A percentile compares a stretch with the other conserved stretches of the same genome.
phyloP scores from a whole-genome alignment of 345 rosid species.

The Dimocarpus longan region DNA sequence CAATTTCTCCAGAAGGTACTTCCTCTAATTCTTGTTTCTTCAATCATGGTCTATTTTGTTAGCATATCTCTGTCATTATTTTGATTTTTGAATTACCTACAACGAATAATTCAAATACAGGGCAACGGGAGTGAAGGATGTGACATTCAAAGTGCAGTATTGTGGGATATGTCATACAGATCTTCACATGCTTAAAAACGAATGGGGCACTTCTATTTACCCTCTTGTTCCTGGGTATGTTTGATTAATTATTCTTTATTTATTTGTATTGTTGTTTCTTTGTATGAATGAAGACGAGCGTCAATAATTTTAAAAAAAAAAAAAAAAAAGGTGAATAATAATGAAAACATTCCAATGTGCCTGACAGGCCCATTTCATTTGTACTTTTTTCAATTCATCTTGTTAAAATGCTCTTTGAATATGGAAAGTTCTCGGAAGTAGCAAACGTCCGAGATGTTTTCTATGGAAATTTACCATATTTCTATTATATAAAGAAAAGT shows the following conservation, averaged over 20 bases:
- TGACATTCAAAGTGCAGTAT: slow-evolving; percentile 55
- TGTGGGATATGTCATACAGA: slow-evolving; percentile 67
- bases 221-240: slow-evolving; percentile 48
- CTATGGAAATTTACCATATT: neutral
- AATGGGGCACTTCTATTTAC: slow-evolving; percentile 44
- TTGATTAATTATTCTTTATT: neutral
- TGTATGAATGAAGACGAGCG: no score
- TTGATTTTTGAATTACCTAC: neutral
- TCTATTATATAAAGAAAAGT: no score
- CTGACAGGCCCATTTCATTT: no score
- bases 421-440: neutral
- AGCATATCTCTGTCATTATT: neutral
- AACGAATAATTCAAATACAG: slow-evolving; percentile 28
- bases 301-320: no score
- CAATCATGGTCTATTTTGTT: neutral
- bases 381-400: no score
- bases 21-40: neutral
- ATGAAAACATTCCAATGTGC: no score
- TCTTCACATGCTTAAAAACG: slow-evolving; percentile 38
- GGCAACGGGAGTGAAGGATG: slow-evolving; percentile 52
- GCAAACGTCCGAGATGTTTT: neutral
- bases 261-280: neutral
- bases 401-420: neutral
- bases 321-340: no score
- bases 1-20: slow-evolving; percentile 31